Conservation (phyloP, 2,329 filamentous ascomycete species). For the Cordyceps javanica region DNA sequence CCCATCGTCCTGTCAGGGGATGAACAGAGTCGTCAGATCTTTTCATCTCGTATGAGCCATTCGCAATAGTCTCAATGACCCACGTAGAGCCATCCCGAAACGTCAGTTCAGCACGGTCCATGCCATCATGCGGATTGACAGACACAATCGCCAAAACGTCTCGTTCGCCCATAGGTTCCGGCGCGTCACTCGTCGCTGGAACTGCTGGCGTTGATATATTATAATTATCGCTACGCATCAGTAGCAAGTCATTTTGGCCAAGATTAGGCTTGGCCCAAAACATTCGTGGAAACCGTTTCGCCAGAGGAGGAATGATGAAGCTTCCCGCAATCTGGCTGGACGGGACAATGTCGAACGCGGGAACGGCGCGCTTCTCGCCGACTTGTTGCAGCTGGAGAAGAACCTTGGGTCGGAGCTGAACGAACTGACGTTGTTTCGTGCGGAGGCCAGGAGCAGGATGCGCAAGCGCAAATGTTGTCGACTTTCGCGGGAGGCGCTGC, state of each 20-base stretch:
- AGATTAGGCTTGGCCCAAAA: constrained; percentile 59
- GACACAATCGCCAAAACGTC: constrained; percentile 65
- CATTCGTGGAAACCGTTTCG: constrained; percentile 56
- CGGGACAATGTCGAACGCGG: constrained; percentile 68
- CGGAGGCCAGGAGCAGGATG: constrained; percentile 57
- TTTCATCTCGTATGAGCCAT: constrained; percentile 61
- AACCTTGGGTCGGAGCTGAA: constrained; percentile 61
- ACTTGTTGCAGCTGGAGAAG: constrained; percentile 67
- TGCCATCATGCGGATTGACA: constrained; percentile 41
- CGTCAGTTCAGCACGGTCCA: constrained; percentile 58
- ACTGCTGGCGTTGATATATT: constrained; percentile 22
- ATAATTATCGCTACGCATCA: constrained; percentile 67
- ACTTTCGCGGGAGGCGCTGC: constrained; percentile 45
- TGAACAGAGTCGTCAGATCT: constrained; percentile 52
- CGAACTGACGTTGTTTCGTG: constrained; percentile 57
- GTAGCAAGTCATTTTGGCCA: constrained; percentile 61
- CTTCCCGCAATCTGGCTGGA: constrained; percentile 52
- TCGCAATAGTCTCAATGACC: constrained; percentile 45
- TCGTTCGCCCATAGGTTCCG: constrained; percentile 40
- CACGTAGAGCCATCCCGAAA: constrained; percentile 58
- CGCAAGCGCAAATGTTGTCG: constrained; percentile 60
- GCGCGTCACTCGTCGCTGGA: constrained; percentile 34
- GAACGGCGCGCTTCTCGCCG: constrained; percentile 55
- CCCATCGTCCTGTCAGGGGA: constrained; percentile 62
- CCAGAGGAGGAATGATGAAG: constrained; percentile 51